These are phyloP conservation scores for Niebla homalea DNA, from an alignment of 495 filamentous ascomycete genomes.

Conservation along the genomic window DNA sequence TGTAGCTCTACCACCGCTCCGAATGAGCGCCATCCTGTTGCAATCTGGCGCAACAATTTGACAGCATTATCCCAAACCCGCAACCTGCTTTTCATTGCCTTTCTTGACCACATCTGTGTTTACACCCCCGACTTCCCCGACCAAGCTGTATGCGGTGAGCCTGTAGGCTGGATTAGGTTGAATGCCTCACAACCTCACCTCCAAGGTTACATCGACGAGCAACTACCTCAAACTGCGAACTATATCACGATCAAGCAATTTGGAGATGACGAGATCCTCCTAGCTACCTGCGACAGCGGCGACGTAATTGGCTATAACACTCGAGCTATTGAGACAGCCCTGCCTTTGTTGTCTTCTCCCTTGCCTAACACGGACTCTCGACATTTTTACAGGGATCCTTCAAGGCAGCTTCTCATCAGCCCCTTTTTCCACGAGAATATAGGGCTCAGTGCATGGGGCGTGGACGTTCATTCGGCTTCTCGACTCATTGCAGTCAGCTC, in stretches of 20 bases:
- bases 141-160: constrained; percentile 45
- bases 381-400: constrained; percentile 30
- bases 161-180: constrained; percentile 55
- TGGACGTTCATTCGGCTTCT: constrained; percentile 68
- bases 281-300: constrained; percentile 73
- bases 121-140: constrained; percentile 56
- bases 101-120: constrained; percentile 54
- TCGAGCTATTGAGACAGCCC: constrained; percentile 34
- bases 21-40: constrained; percentile 2
- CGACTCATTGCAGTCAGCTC: constrained; percentile 70
- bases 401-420: constrained; percentile 2
- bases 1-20: too few relatives aligned
- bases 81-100: constrained; percentile 71
- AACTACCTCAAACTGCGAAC: constrained; percentile 60
- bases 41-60: constrained; percentile 37
- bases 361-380: constrained; percentile 65
- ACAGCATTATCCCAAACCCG: constrained; percentile 42
- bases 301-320: constrained; percentile 76
- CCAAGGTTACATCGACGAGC: constrained; percentile 41
- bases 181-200: constrained; percentile 33
- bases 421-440: constrained; percentile 64
- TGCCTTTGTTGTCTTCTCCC: constrained; percentile 4
- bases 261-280: constrained; percentile 65
- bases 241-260: constrained; percentile 66
- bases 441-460: constrained; percentile 69